Base-by-base conservation (phyloP, 2,329 filamentous ascomycete species). In the Alternaria brassicae region DNA sequence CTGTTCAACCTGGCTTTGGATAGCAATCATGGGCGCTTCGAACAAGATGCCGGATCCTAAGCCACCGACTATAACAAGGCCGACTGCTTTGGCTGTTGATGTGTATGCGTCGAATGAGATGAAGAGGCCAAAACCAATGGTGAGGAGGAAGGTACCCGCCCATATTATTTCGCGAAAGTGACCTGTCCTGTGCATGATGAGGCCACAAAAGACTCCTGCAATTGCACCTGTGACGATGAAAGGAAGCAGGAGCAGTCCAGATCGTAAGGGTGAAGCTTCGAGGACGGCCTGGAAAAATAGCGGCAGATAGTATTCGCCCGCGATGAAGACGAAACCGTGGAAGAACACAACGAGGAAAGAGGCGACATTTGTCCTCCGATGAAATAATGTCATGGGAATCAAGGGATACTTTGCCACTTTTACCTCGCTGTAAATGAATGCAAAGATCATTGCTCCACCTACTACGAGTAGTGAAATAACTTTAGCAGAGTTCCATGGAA, bases 261-360 rank as follows among this genome's bases (percentile, higher is more conserved):
- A 90, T n/a, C 81, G 80, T 32, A 90, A 78, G 0, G 89, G 87
- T 0, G 83, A 82, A 1, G 85, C 86, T 50, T 83, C 83, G 2
- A 88, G 83, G 0, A 89, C 89, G 3, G 87, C 84, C 72, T 93
- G 91, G 53, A 91, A 88, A 76, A 89, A 93, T 0, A 92, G 81
- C 0, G 91, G 91, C 25, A 92, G 80, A 68, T 90, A 93, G 76
- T 91, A 93, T 49, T 87, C 85, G 1, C 82, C 82, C 0, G 84
- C 86, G 39, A 90, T 76, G 61, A 76, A 76, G 15, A 73, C 81
- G 63, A 83, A 82, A 13, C 80, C 79, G 64, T 85, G 82, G 15
- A 78, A 76, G 66, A 82, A 83, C 3, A 76, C 75, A 2, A 85
- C 79, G 1, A 78, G 68, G n/a, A 89, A 81, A 4, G 82, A 80